A percentile compares a stretch with the other conserved stretches of the same genome.
These are phyloP conservation scores for Chlorencoelia australis DNA, from an alignment of 2,329 filamentous ascomycete species.

Conservation along the genomic window DNA sequence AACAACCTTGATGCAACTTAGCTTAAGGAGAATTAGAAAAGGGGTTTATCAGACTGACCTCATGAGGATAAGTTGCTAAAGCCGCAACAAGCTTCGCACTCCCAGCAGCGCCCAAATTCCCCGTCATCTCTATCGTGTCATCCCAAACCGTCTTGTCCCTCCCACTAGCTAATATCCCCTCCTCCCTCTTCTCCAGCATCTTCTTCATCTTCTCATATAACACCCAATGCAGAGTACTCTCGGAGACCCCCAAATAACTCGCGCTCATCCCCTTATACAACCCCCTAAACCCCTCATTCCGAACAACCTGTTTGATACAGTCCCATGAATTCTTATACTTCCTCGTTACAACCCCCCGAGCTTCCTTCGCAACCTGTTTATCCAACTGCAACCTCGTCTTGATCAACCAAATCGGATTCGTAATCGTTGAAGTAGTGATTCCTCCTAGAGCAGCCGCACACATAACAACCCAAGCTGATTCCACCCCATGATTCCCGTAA, in stretches of 20 bases:
- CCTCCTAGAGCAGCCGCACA: slow-evolving; percentile 68
- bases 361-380: slow-evolving; percentile 61
- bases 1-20: slow-evolving; percentile 46
- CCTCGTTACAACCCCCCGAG: slow-evolving; percentile 43
- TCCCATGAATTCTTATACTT: slow-evolving; percentile 83
- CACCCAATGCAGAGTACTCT: slow-evolving; percentile 88
- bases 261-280: slow-evolving; percentile 87
- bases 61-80: slow-evolving; percentile 81
- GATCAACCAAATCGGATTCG: slow-evolving; percentile 93
- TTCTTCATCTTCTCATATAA: slow-evolving; percentile 89
- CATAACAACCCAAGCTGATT: slow-evolving; percentile 69
- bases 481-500: slow-evolving; percentile 58
- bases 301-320: slow-evolving; percentile 72
- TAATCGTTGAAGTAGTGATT: slow-evolving; percentile 78
- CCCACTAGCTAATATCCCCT: slow-evolving; percentile 45
- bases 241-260: slow-evolving; percentile 81
- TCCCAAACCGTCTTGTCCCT: slow-evolving; percentile 62
- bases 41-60: slow-evolving; percentile 42
- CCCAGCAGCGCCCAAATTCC: slow-evolving; percentile 70
- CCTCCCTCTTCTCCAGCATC: slow-evolving; percentile 55
- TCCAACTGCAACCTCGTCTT: slow-evolving; percentile 91
- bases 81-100: slow-evolving; percentile 79
- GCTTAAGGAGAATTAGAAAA: slow-evolving; percentile 1
- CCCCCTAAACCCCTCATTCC: slow-evolving; percentile 69
- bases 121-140: slow-evolving; percentile 64